Base-by-base conservation (phyloP, 768 basidiomycete species). In the Podaxis sp. region DNA sequence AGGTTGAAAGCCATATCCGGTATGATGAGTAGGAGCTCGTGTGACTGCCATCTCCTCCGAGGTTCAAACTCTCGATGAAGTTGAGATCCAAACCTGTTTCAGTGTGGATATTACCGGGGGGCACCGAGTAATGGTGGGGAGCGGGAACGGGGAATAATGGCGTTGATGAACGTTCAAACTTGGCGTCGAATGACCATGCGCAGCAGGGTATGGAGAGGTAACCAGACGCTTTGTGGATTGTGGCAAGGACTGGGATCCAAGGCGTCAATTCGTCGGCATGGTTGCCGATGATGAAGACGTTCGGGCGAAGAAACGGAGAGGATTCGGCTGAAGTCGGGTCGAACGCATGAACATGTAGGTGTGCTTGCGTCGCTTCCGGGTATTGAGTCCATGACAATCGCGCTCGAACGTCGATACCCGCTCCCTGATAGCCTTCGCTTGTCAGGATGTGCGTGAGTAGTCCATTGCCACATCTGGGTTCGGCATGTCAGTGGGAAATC, bases 181-280 rank as follows among this genome's bases (percentile, higher is more conserved):
- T 80, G 44, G 73, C 71, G 68, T 95, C 90, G 74, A 98, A 84
- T 32, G 80, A 70, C 89, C 90, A 90, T n/a, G 89, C 76, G 72
- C 95, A 98, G 69, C 96, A 98, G 0, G 96, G 96, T 57, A 98
- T 93, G 4, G 82, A 89, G 47, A 93, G 71, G 66, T 90, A 91
- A 4, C 90, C 91, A 0, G 85, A 82, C 0, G 86, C 83, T 3
- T 69, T 66, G 36, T 80, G 74, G 13, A 88, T 64, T 0, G 88
- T 86, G 0, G 94, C 83, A 4, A 97, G 75, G 1, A 97, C 81
- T 0, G 96, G 93, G 0, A 94, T 71, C 95, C 95, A 98, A 0
- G 96, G 96, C 23, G 95, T 95, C 16, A 98, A 78, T 66, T 98
- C 96, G 74, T 98, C 96, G 0, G 95, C 90, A 71, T 98, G 96